phyloP scores from a whole-genome alignment of 768 basidiomycete species.

The Rickenella mellea region DNA sequence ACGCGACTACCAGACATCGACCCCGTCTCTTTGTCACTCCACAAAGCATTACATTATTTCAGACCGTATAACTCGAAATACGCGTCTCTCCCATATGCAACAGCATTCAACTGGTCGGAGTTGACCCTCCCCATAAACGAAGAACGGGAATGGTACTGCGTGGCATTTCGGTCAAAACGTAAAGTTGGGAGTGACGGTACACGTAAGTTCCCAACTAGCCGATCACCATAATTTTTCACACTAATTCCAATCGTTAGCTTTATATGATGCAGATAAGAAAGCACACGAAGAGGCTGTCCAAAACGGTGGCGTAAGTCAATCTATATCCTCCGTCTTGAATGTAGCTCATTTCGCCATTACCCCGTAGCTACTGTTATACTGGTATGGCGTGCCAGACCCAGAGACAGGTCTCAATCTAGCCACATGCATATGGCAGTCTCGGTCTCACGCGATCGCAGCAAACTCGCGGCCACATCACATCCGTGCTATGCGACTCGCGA shows the following conservation, averaged over 20 bases:
- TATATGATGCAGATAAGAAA: constrained; percentile 78
- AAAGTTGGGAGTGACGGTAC: constrained; percentile 59
- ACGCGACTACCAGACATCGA: constrained; percentile 82
- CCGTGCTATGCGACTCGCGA: constrained; percentile 74
- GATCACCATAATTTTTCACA: not conserved
- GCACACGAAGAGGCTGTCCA: constrained; percentile 91
- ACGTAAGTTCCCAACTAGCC: constrained; percentile 30
- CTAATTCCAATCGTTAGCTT: constrained; percentile 30
- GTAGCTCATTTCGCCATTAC: constrained; percentile 3
- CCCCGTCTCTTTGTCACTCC: constrained; percentile 72
- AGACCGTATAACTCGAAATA: constrained; percentile 50
- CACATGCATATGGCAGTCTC: constrained; percentile 92
- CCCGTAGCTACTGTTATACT: constrained; percentile 73
- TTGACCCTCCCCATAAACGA: constrained; percentile 57
- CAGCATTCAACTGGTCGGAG: constrained; percentile 85
- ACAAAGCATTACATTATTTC: constrained; percentile 78
- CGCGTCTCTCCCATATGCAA: constrained; percentile 50
- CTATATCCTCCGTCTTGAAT: not conserved
- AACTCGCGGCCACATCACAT: constrained; percentile 74
- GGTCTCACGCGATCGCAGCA: constrained; percentile 74
- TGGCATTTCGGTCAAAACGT: constrained; percentile 78
- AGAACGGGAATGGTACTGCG: constrained; percentile 86
- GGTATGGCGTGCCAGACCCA: constrained; percentile 82
- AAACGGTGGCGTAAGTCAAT: constrained; percentile 65
- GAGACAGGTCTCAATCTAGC: constrained; percentile 80